These are phyloP conservation scores for Aspergillus puulaauensis DNA, from an alignment of 2,329 filamentous ascomycete genomes.

Conservation along the genomic window DNA sequence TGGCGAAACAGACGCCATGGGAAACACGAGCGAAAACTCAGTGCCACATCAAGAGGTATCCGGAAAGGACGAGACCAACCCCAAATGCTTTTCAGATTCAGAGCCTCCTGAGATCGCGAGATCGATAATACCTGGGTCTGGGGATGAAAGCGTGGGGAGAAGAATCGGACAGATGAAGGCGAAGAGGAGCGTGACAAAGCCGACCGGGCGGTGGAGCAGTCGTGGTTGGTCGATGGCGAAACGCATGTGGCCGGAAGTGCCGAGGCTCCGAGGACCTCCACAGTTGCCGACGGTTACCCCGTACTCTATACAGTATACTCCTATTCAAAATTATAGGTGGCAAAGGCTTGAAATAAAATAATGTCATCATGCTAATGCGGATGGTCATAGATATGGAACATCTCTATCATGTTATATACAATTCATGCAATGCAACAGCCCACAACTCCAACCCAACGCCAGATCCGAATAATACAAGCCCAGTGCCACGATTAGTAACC, in stretches of 20 bases:
- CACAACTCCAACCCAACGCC: conserved; percentile 4
- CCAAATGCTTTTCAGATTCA: neutral
- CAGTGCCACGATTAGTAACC: neutral
- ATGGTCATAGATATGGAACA: neutral
- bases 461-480: neutral
- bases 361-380: neutral
- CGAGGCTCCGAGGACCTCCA: conserved; percentile 15
- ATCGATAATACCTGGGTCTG: conserved; percentile 2
- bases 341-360: neutral
- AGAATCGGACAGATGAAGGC: conserved; percentile 7
- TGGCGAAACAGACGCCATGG: conserved; percentile 69
- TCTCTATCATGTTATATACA: conserved; percentile 1
- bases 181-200: conserved; percentile 15
- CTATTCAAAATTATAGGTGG: no score
- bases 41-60: conserved; percentile 28
- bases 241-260: conserved; percentile 22
- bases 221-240: neutral
- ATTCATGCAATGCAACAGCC: neutral
- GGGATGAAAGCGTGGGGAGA: conserved; percentile 9
- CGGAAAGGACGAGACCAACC: conserved; percentile 4
- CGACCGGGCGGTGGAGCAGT: conserved; percentile 18
- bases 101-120: neutral
- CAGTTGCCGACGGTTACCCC: conserved; percentile 10
- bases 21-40: conserved; percentile 19
- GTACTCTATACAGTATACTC: no score